These are phyloP conservation scores for Chimonanthus salicifolius DNA, from an alignment of 164 flowering plant genomes.

Conservation along the genomic window DNA sequence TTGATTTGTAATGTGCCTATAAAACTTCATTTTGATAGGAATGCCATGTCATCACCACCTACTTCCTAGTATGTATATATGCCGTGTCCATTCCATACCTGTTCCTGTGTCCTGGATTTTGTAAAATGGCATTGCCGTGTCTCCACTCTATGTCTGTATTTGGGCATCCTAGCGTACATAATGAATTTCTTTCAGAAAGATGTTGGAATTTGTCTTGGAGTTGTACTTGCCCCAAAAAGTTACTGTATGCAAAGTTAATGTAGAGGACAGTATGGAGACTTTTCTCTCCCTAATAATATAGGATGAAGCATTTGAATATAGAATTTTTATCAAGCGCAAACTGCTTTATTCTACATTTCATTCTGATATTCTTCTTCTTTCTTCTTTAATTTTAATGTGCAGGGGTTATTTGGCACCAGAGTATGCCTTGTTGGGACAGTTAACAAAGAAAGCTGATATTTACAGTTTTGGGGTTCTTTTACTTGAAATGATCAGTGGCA, in stretches of 20 bases:
- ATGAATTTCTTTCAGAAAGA: too few relatives aligned
- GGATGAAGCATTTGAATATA: slow-evolving; percentile 1
- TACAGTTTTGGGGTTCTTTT: slow-evolving; percentile 83
- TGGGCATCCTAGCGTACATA: too few relatives aligned
- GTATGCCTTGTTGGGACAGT: slow-evolving; percentile 63
- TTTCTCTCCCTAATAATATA: background rate
- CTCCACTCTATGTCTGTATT: too few relatives aligned
- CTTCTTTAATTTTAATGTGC: slow-evolving; percentile 11
- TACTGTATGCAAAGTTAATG: background rate
- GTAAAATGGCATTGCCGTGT: too few relatives aligned
- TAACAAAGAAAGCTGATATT: slow-evolving; percentile 79
- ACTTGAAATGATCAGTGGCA: slow-evolving; percentile 76
- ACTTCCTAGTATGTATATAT: too few relatives aligned
- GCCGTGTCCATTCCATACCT: too few relatives aligned
- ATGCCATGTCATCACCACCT: too few relatives aligned
- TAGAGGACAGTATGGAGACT: background rate
- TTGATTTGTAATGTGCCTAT: too few relatives aligned
- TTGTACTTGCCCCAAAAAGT: background rate
- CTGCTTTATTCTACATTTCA: background rate
- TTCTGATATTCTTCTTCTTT: background rate
- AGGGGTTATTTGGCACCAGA: slow-evolving; percentile 94
- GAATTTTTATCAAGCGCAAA: background rate
- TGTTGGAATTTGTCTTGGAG: too few relatives aligned
- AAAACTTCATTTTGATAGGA: too few relatives aligned
- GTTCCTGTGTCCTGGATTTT: too few relatives aligned